Percentiles rank a stretch among this genome's conserved stretches.
phyloP scores from a whole-genome alignment of 1,284 basidiomycete species.

The Volvariella surrecta region DNA sequence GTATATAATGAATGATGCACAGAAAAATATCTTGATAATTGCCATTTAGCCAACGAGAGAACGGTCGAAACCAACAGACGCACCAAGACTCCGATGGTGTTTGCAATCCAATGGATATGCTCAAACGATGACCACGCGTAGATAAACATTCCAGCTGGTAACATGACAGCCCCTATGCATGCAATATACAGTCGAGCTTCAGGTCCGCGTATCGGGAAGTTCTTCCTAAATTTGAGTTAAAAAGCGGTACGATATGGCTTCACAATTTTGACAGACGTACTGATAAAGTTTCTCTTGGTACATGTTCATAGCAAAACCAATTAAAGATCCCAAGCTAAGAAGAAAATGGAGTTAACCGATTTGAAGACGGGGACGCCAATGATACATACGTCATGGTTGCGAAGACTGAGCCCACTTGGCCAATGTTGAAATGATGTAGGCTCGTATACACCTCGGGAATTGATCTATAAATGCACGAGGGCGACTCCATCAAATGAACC shows the following conservation, averaged over 20 bases:
- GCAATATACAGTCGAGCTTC: conserved; percentile 70
- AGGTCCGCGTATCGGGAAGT: conserved; percentile 47
- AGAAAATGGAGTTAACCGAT: no score
- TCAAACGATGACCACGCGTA: conserved; percentile 54
- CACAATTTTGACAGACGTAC: conserved; percentile 23
- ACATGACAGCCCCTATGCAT: conserved; percentile 52
- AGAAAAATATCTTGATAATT: conserved; percentile 38
- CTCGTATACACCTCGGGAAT: conserved; percentile 51
- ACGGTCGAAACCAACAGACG: conserved; percentile 9
- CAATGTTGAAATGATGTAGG: conserved; percentile 60
- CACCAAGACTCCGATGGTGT: conserved; percentile 46
- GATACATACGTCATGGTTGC: conserved; percentile 45
- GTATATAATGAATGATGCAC: conserved; percentile 53
- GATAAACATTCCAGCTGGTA: conserved; percentile 61
- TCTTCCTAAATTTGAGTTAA: conserved; percentile 28
- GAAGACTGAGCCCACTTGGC: conserved; percentile 58
- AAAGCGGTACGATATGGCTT: not conserved
- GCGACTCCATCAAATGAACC: not conserved
- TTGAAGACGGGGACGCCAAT: not conserved
- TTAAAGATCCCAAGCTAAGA: conserved; percentile 48
- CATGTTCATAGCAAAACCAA: conserved; percentile 51
- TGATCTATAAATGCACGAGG: conserved; percentile 31
- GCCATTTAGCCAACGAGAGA: not conserved
- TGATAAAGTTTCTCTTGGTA: conserved; percentile 63
- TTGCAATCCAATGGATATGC: conserved; percentile 46